Base-by-base conservation (phyloP, 495 filamentous ascomycete genomes). In the Immersiella caudata region DNA sequence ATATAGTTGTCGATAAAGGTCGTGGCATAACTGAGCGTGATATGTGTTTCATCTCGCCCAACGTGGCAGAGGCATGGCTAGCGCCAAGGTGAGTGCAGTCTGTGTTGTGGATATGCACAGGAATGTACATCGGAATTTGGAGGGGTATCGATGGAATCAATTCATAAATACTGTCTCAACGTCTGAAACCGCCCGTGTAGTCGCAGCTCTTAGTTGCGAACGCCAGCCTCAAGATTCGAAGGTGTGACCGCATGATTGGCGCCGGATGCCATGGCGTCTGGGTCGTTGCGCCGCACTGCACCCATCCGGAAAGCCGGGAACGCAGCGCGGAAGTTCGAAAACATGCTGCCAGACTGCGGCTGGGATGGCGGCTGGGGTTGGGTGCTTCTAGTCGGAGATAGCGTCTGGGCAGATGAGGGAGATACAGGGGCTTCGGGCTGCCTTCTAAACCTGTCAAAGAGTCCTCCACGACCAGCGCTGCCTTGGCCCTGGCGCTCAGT, bases 211-310 rank as follows among this genome's bases (percentile, higher is more conserved):
- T 29, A 22, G 61, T 46, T 50, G 35, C 69, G 66, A 12, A 70
- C 65, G 25, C 75, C 78, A 11, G 78, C 73, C 63, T 80, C 78
- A 3, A 80, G 73, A 40, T 78, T 72, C 5, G 78, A 78, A 2
- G 77, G 77, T 2, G 78, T 75, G 11, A 74, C 67, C 26, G 64
- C 21, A 0, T 60, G 59, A 62, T 69, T 70, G 40, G 69, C 60
- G 7, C 67, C 70, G 6, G 73, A 64, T 16, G 35, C 64, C 11
- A 50, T 25, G 70, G 40, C 24, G 25, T 51, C 8, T 65, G 46
- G 26, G 55, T 18, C 26, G 50, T 57, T 6, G 22, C 50, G 62
- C 12, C 36, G 52, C 65, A 60, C 51, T 46, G 63, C 25, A 16
- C 18, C 67, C 65, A 20, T n/a, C 24, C 72, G 60, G 40, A 75